Evolutionary conservation across 805 yeast species (phyloP).

Genomic region (Metschnikowia cubensis): DNA sequence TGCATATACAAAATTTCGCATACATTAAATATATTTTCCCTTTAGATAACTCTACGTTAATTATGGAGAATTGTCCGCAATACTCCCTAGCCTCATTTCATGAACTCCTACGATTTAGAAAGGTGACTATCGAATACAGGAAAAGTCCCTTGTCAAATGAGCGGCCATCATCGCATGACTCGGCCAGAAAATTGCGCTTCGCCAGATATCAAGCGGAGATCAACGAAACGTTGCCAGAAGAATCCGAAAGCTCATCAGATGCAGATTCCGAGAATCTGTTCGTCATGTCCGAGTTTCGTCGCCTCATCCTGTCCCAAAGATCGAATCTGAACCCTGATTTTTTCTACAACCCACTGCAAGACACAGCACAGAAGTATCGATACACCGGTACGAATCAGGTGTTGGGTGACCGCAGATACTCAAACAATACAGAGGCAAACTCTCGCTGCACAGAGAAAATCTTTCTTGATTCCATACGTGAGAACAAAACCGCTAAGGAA

Average conservation of each 20-base stretch:
- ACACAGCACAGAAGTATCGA: neutral
- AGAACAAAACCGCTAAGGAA: constrained; percentile 1
- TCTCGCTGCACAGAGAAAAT: constrained; percentile 1
- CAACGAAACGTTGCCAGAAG: neutral
- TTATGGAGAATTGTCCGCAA: neutral
- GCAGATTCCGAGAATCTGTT: neutral
- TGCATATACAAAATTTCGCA: neutral
- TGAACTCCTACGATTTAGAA: neutral
- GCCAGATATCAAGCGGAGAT: neutral
- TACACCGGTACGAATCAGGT: neutral
- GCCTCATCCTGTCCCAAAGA: neutral
- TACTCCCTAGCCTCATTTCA: neutral
- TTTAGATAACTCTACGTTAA: neutral
- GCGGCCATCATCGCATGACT: neutral
- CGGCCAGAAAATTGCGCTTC: neutral
- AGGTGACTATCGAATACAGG: neutral
- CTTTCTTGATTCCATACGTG: constrained; percentile 1
- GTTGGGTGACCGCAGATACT: constrained; percentile 3
- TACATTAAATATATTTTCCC: neutral
- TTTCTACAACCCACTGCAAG: neutral
- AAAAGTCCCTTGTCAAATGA: neutral
- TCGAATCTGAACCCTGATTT: neutral
- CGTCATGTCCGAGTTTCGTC: neutral
- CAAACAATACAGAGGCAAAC: constrained; percentile 1
- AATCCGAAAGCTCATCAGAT: neutral